Base-by-base conservation (phyloP, 345 rosid species). In the Populus alba region DNA sequence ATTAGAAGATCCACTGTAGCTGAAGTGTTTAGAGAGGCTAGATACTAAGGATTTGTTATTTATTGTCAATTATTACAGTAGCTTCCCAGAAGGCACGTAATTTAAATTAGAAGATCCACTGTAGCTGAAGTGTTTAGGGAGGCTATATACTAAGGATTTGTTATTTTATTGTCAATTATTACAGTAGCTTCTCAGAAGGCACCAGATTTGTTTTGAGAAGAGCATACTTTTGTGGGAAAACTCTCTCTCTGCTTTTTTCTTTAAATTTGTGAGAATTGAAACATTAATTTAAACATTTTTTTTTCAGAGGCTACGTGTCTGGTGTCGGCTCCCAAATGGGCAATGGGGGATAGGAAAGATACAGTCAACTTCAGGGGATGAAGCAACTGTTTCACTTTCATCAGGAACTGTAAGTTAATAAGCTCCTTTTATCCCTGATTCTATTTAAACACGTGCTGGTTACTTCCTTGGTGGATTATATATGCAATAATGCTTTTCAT, bases 331-430 rank as follows among this genome's bases (percentile, higher is more conserved):
- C 27, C 75, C 84, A 29, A 82, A 81, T 80, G 93, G 92, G 72
- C 77, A 74, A 66, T 97, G 99, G 99, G 91, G 81, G 69, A 85
- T 83, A 73, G 99, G 99, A 78, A 90, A 45, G 66, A 92, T 94
- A 85, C 87, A 89, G 72, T 90, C 98, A 79, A 88, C 88, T 77
- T 84, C 87, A 6, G 97, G 90, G 77, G 96, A 90, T 77, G 87
- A 87, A 65, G 88, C 92, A 4, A 78, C 77, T 78, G 91, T 94
- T 78, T 89, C 82, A 69, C 87, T 97, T 74, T 82, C 91, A 69
- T 81, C 81, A 35, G 93, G 89, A 86, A 84, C 85, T 81, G 99
- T 97, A 85, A 87, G 93, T 87, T 75, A 68, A 39, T 68, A 2
- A 63, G 51, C 37, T 75, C 25, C 66, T 2, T 9, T n/a, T 6